Conservation (phyloP, 2,329 filamentous ascomycete species). For the Fusarium phyllophilum region DNA sequence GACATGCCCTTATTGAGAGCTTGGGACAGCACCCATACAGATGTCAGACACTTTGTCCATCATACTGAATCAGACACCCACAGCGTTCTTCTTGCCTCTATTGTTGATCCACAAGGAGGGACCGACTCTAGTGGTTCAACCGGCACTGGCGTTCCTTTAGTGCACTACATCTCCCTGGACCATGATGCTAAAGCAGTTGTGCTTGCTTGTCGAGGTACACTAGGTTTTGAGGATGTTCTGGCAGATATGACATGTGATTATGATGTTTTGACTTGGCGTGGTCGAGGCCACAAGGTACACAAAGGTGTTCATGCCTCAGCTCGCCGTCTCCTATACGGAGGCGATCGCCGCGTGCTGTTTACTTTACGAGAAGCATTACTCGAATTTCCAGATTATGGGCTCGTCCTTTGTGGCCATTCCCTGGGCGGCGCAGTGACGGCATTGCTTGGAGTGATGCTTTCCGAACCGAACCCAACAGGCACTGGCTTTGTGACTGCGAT, state of each 20-base stretch:
- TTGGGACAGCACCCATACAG: conserved; percentile 63
- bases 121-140: conserved; percentile 72
- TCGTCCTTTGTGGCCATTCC: conserved; percentile 76
- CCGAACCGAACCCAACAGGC: conserved; percentile 66
- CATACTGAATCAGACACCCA: conserved; percentile 68
- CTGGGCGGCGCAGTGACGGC: conserved; percentile 76
- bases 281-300: conserved; percentile 74
- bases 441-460: conserved; percentile 75
- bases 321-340: conserved; percentile 72
- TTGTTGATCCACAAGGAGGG: conserved; percentile 74
- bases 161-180: conserved; percentile 78
- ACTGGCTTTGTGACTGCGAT: conserved; percentile 72
- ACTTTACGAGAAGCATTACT: conserved; percentile 73
- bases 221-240: conserved; percentile 78
- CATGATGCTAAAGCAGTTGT: conserved; percentile 78
- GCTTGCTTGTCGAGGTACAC: conserved; percentile 75
- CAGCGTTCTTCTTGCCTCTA: conserved; percentile 74
- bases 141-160: conserved; percentile 73
- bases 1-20: conserved; percentile 56
- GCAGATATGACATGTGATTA: conserved; percentile 81
- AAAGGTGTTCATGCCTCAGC: conserved; percentile 80
- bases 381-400: conserved; percentile 74
- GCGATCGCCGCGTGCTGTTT: conserved; percentile 72
- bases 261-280: conserved; percentile 71
- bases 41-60: conserved; percentile 71